Percentiles rank a stretch among this genome's conserved stretches.
phyloP scores from a whole-genome alignment of 1,284 basidiomycete species.

The Cutaneotrichosporon dermatis region DNA sequence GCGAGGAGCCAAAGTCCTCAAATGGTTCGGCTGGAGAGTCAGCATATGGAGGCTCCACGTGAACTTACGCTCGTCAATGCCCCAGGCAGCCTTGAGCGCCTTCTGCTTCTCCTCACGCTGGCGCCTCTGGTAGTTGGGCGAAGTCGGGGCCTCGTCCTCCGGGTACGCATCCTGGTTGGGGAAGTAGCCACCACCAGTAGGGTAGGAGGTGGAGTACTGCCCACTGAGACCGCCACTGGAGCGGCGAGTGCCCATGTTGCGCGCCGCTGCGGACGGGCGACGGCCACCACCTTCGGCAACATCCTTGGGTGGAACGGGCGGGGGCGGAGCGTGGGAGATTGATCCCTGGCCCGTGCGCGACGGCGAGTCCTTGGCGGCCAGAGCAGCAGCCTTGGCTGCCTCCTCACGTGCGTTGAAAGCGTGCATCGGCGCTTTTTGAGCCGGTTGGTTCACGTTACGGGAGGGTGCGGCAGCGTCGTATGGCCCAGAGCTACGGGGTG shows the following conservation, averaged over 20 bases:
- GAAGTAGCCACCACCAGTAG: conserved; percentile 44
- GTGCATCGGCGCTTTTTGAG: conserved; percentile 43
- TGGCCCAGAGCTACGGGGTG: conserved; percentile 36
- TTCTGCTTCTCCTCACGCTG: conserved; percentile 44
- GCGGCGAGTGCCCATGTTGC: conserved; percentile 20
- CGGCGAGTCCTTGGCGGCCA: conserved; percentile 1
- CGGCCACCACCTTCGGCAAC: not conserved
- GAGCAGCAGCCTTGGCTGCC: not conserved
- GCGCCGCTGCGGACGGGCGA: conserved; percentile 5
- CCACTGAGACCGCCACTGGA: conserved; percentile 41
- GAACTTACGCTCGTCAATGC: conserved; percentile 46
- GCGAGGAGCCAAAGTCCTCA: conserved; percentile 47
- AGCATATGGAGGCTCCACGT: conserved; percentile 5
- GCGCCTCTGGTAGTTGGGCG: conserved; percentile 36
- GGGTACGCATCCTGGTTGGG: conserved; percentile 21
- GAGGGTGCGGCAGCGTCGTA: conserved; percentile 50
- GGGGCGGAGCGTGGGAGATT: conserved; percentile 1
- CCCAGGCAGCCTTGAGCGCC: conserved; percentile 49
- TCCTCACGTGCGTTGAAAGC: conserved; percentile 31
- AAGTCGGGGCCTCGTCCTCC: conserved; percentile 32
- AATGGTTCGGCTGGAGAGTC: conserved; percentile 44
- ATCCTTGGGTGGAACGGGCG: conserved; percentile 4
- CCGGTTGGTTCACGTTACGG: conserved; percentile 40
- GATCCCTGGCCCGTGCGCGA: conserved; percentile 6
- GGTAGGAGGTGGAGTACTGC: conserved; percentile 47